Base-by-base conservation (phyloP, 257 asterid genomes). In the Scutellaria barbata region DNA sequence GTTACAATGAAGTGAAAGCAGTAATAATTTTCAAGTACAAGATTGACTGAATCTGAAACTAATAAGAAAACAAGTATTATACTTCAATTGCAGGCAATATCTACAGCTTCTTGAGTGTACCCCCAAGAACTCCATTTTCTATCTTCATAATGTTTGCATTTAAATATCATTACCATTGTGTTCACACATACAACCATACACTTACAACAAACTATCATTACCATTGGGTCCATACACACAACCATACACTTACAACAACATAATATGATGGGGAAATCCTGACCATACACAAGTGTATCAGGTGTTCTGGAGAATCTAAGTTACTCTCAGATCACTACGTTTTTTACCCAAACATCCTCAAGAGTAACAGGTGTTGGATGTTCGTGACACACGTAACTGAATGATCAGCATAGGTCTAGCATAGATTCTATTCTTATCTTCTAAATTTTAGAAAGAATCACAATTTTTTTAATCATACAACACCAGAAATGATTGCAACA, bases 51-150 rank as follows among this genome's bases (percentile, higher is more conserved):
- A 56, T 63, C 51, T 10, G 42, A 57, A 45, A 69, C 66, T 5
- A 46, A 53, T 17, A 22, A 63, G 17, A 68, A 43, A 7, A 25
- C 33, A 69, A 64, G 53, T 55, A 65, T 7, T 17, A 65, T 11
- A 42, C 65, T 22, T 11, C 42, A 63, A 64, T 64, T 33, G n/a
- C 63, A 73, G 30, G 40, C 20, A 54, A 10, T 45, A 12, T 46
- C 50, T 66, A 17, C 66, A 76, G 63, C 40, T 5, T 39, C 50
- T 64, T 6, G 46, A 66, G 58, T 10, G 68, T 22, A 56, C 20
- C n/a, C 45, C 56, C 43, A 52, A 35, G 30, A 64, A 53, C 58
- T 9, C 13, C 63, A 41, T 42, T 50, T 68, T n/a, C 30, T 58
- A 46, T 30, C 53, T 47, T 62, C n/a, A 47, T 7, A 5, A 48